A percentile compares a stretch with the other conserved stretches of the same genome.
phyloP scores from a whole-genome alignment of 129 eudicot species.

The Artemisia tridentata region DNA sequence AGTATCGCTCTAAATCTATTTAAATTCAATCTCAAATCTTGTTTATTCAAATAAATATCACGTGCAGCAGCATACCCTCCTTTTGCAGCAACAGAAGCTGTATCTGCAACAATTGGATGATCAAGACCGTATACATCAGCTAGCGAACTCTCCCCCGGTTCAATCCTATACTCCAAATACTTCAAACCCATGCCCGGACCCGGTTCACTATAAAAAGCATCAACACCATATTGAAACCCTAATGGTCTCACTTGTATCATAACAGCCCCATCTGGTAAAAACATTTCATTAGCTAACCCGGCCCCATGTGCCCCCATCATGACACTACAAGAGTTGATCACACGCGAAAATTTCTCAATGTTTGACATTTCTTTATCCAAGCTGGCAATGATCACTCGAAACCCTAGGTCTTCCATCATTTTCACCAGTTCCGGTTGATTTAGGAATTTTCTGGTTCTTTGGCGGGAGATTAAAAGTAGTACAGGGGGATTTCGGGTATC shows the following conservation, averaged over 20 bases:
- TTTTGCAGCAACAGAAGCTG: slow-evolving; percentile 39
- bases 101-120: slow-evolving; percentile 54
- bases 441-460: slow-evolving; percentile 39
- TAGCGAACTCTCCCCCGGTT: slow-evolving; percentile 71
- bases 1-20: slow-evolving; percentile 48
- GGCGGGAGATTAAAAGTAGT: slow-evolving; percentile 50
- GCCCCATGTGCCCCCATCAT: slow-evolving; percentile 76
- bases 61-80: slow-evolving; percentile 48
- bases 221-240: slow-evolving; percentile 53
- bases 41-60: slow-evolving; percentile 54
- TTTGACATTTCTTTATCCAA: slow-evolving; percentile 32
- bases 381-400: slow-evolving; percentile 43
- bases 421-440: slow-evolving; percentile 53
- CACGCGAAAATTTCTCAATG: slow-evolving; percentile 34
- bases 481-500: slow-evolving; percentile 32
- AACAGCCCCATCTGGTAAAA: slow-evolving; percentile 54
- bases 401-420: slow-evolving; percentile 59
- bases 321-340: slow-evolving; percentile 56
- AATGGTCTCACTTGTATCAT: slow-evolving; percentile 58
- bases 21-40: slow-evolving; percentile 55
- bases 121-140: slow-evolving; percentile 42
- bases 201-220: slow-evolving; percentile 49
- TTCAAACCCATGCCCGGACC: slow-evolving; percentile 58
- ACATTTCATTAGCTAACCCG: slow-evolving; percentile 54
- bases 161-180: slow-evolving; percentile 61